Conservation (phyloP, 345 rosid species). For the Viola odorata region DNA sequence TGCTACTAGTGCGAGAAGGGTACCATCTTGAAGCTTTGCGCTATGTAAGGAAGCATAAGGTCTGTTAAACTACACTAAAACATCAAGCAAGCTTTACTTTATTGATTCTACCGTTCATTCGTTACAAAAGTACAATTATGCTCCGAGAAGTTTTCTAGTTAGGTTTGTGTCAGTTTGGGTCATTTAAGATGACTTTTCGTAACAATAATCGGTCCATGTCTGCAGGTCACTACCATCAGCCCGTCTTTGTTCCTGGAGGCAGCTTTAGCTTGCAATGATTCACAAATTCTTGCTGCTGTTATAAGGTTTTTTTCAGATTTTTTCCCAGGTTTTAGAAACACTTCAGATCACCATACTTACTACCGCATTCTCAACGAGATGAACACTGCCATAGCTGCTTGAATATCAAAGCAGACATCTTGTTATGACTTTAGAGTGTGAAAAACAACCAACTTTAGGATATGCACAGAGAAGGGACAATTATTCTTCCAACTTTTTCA, state of each 20-base stretch:
- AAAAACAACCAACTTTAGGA: too few species aligned
- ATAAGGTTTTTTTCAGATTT: slow-evolving; percentile 83
- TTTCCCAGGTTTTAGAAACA: slow-evolving; percentile 61
- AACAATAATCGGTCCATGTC: not conserved
- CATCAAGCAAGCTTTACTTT: not conserved
- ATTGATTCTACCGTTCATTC: not conserved
- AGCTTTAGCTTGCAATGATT: slow-evolving; percentile 62
- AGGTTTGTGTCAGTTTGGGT: not conserved
- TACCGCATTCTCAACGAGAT: slow-evolving; percentile 62
- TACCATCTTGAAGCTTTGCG: slow-evolving; percentile 86
- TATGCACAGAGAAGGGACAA: too few species aligned
- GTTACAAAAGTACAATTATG: not conserved
- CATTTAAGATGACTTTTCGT: not conserved
- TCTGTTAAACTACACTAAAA: slow-evolving; percentile 13
- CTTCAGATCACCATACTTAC: slow-evolving; percentile 53
- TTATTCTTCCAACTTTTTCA: too few species aligned
- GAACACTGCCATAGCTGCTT: slow-evolving; percentile 24
- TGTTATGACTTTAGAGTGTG: too few species aligned
- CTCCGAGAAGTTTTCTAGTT: not conserved
- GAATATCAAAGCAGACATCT: not conserved
- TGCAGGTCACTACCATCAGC: slow-evolving; percentile 64
- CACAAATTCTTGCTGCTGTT: slow-evolving; percentile 82
- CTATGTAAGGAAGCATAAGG: slow-evolving; percentile 82
- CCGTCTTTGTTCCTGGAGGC: slow-evolving; percentile 81
- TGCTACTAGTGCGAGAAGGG: slow-evolving; percentile 77